phyloP scores from a whole-genome alignment of 2,329 filamentous ascomycete species.

The Colletotrichum cordylinicola region DNA sequence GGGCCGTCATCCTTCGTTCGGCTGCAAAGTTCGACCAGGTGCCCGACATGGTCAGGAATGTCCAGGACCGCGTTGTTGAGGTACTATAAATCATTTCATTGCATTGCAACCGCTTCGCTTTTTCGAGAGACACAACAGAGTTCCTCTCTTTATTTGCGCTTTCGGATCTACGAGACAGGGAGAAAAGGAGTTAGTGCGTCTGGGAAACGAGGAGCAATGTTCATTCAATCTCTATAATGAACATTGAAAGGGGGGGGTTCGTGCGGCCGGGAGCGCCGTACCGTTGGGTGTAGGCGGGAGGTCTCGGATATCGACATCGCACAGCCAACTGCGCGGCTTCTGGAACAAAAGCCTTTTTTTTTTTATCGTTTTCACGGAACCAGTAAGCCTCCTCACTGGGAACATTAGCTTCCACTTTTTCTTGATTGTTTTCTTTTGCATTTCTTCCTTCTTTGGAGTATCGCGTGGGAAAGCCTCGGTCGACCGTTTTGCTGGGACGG shows the following conservation, averaged over 20 bases:
- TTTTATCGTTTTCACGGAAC: not conserved
- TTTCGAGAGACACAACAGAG: not conserved
- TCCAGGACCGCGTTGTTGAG: constrained; percentile 30
- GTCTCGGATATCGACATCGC: not conserved
- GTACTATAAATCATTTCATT: constrained; percentile 11
- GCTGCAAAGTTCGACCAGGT: constrained; percentile 9
- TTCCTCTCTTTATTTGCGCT: not conserved
- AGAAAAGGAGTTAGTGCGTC: constrained; percentile 18
- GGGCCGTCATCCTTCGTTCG: constrained; percentile 20
- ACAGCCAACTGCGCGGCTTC: not conserved
- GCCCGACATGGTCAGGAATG: constrained; percentile 12
- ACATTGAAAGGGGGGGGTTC: not conserved
- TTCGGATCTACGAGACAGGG: constrained; percentile 2
- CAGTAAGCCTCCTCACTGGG: not conserved
- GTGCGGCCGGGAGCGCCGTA: not conserved
- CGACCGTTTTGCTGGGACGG: not conserved
- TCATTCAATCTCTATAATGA: not conserved
- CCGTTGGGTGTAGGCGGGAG: not conserved
- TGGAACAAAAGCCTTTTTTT: not conserved
- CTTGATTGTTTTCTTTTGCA: not conserved
- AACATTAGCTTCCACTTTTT: not conserved
- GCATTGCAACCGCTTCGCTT: not conserved
- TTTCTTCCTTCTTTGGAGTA: not conserved
- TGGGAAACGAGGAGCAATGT: not conserved
- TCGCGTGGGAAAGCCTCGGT: not conserved